Evolutionary conservation across 768 basidiomycete genomes (phyloP).

Genomic region (Boletus sp.): DNA sequence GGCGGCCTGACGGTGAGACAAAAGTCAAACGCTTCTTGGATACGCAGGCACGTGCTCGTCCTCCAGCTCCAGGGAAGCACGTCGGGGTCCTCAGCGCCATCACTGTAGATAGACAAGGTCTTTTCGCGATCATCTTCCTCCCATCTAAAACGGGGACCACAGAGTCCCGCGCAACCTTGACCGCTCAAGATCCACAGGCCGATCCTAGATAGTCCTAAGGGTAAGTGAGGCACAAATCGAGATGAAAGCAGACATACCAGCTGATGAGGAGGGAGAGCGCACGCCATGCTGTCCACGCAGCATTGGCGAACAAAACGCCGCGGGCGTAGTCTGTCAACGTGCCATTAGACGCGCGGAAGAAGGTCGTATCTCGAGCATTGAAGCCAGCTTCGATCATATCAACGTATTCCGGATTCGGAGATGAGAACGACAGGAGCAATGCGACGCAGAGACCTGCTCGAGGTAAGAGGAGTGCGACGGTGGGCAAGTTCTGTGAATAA

Average conservation of each 20-base stretch:
- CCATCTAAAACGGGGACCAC: constrained; percentile 81
- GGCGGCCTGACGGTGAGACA: constrained; percentile 51
- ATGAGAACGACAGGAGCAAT: constrained; percentile 63
- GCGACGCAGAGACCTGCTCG: constrained; percentile 75
- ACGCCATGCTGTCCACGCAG: constrained; percentile 78
- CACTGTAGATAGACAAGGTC: constrained; percentile 47
- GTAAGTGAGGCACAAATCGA: not conserved
- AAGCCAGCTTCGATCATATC: constrained; percentile 47
- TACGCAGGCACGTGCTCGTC: constrained; percentile 61
- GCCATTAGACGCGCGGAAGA: constrained; percentile 62
- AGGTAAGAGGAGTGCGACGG: constrained; percentile 77
- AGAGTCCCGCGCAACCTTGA: constrained; percentile 74
- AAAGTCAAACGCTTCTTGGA: constrained; percentile 80
- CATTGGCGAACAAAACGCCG: constrained; percentile 78
- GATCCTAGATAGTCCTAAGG: constrained; percentile 43
- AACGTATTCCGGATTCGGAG: constrained; percentile 45
- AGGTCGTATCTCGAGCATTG: constrained; percentile 63
- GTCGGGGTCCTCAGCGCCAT: constrained; percentile 39
- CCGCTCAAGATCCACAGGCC: constrained; percentile 79
- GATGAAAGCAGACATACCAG: constrained; percentile 42
- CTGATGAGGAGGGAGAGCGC: constrained; percentile 62
- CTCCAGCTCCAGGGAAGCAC: constrained; percentile 79
- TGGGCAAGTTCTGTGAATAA: constrained; percentile 82
- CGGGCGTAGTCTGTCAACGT: constrained; percentile 71
- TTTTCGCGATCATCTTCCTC: constrained; percentile 76